Percentiles rank a stretch among this genome's conserved stretches.
These are phyloP conservation scores for Ascochyta viciae-villosae DNA, from an alignment of 2,329 filamentous ascomycete genomes.

Conservation along the genomic window DNA sequence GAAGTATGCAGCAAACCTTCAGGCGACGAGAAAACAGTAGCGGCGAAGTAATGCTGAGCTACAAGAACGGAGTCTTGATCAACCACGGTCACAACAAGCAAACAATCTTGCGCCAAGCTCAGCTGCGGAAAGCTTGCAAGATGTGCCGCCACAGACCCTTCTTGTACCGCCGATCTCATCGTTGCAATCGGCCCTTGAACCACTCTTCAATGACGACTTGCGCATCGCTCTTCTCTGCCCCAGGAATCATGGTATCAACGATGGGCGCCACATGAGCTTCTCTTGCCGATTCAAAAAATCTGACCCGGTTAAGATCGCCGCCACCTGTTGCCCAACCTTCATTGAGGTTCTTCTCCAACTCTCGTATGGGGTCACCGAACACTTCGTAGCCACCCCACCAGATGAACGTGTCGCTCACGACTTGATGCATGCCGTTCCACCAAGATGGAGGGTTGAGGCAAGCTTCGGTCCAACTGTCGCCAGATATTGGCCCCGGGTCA, in stretches of 20 bases:
- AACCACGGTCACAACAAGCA: no score
- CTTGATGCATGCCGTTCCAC: constrained; percentile 16
- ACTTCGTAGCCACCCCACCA: constrained; percentile 18
- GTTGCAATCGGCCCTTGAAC: constrained; percentile 18
- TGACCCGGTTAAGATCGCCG: constrained; percentile 15
- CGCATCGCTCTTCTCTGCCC: constrained; percentile 9
- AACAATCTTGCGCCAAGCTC: not conserved
- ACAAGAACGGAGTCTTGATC: no score
- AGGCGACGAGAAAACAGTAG: no score
- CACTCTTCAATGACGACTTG: constrained; percentile 24
- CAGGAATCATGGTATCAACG: constrained; percentile 21
- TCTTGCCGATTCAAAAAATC: constrained; percentile 20
- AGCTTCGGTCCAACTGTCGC: constrained; percentile 26
- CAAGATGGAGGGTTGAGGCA: constrained; percentile 20
- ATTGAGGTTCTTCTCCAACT: constrained; percentile 14
- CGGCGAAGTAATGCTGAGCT: no score
- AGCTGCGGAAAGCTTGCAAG: constrained; percentile 11
- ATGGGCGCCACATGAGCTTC: constrained; percentile 32
- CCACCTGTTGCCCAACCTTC: constrained; percentile 27
- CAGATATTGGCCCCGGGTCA: constrained; percentile 19
- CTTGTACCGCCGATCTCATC: constrained; percentile 6
- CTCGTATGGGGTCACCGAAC: constrained; percentile 21
- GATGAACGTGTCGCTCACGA: constrained; percentile 19
- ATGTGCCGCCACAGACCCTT: constrained; percentile 1
- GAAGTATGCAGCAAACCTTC: no score